Percentiles rank a stretch among this genome's conserved stretches.
Conservation (phyloP, 2,329 filamentous ascomycete species). For the Botrytis elliptica region DNA sequence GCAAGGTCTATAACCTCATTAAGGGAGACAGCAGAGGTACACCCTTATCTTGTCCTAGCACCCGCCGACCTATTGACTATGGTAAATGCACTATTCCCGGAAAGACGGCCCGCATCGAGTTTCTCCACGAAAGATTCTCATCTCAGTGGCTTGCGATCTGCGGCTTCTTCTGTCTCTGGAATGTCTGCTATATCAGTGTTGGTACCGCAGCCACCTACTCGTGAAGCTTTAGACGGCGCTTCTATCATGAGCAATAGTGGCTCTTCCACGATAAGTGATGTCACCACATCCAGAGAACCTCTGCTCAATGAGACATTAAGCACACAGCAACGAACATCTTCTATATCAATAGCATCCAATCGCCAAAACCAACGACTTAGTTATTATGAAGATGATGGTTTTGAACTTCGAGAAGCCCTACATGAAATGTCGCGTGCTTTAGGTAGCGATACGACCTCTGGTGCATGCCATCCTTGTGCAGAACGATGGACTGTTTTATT, state of each 20-base stretch:
- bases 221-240: slow-evolving; percentile 57
- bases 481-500: slow-evolving; percentile 83
- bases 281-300: slow-evolving; percentile 63
- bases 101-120: slow-evolving; percentile 62
- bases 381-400: slow-evolving; percentile 63
- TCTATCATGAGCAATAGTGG: slow-evolving; percentile 72
- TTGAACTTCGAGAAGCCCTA: slow-evolving; percentile 63
- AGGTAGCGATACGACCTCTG: slow-evolving; percentile 62
- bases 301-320: slow-evolving; percentile 56
- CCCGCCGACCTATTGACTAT: slow-evolving; percentile 77
- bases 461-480: slow-evolving; percentile 73
- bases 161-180: slow-evolving; percentile 65
- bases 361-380: slow-evolving; percentile 47
- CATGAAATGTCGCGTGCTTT: slow-evolving; percentile 69
- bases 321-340: slow-evolving; percentile 55
- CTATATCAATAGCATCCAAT: slow-evolving; percentile 45
- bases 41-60: slow-evolving; percentile 76
- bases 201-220: slow-evolving; percentile 60
- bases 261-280: slow-evolving; percentile 70
- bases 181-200: slow-evolving; percentile 67
- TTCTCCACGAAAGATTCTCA: slow-evolving; percentile 48
- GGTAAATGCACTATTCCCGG: slow-evolving; percentile 81
- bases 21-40: slow-evolving; percentile 73
- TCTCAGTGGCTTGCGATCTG: slow-evolving; percentile 63
- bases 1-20: slow-evolving; percentile 71